A percentile compares a stretch with the other conserved stretches of the same genome.
Evolutionary conservation across 805 yeast species (phyloP).

Genomic region (Jamesozyma lodderae): DNA sequence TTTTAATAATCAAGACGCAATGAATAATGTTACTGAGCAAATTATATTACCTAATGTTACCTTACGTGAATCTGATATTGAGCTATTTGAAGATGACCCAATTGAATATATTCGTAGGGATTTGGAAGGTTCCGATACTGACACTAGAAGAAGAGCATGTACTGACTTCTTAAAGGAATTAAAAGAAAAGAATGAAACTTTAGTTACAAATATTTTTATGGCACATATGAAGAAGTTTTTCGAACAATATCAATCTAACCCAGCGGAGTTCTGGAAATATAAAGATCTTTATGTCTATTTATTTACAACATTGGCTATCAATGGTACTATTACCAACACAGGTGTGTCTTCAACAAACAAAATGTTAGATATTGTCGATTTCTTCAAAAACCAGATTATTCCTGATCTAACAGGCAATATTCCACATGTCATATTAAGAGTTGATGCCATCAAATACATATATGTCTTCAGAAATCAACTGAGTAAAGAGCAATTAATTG

Average conservation of each 20-base stretch:
- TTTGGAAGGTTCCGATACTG: slow-evolving; percentile 89
- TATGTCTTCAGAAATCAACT: slow-evolving; percentile 87
- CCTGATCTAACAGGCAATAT: slow-evolving; percentile 58
- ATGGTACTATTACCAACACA: slow-evolving; percentile 74
- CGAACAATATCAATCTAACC: slow-evolving; percentile 36
- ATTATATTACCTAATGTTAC: slow-evolving; percentile 83
- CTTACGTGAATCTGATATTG: slow-evolving; percentile 82
- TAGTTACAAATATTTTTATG: slow-evolving; percentile 69
- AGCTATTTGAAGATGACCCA: slow-evolving; percentile 94
- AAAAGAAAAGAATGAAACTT: slow-evolving; percentile 64
- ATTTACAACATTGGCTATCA: slow-evolving; percentile 83
- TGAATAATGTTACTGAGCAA: slow-evolving; percentile 70
- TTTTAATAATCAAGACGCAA: slow-evolving; percentile 51
- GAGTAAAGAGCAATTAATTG: slow-evolving; percentile 71
- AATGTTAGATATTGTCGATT: slow-evolving; percentile 75
- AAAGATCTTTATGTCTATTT: slow-evolving; percentile 83
- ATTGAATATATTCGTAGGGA: slow-evolving; percentile 87
- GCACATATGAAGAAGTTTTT: slow-evolving; percentile 62
- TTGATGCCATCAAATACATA: slow-evolving; percentile 88
- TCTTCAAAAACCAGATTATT: slow-evolving; percentile 74
- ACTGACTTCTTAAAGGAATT: slow-evolving; percentile 84
- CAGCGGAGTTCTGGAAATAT: slow-evolving; percentile 59
- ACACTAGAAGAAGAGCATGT: slow-evolving; percentile 86
- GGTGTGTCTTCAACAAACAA: slow-evolving; percentile 85
- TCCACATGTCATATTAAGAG: slow-evolving; percentile 70